phyloP scores from a whole-genome alignment of 352 stramenopile genomes.

The Globisporangium polare region DNA sequence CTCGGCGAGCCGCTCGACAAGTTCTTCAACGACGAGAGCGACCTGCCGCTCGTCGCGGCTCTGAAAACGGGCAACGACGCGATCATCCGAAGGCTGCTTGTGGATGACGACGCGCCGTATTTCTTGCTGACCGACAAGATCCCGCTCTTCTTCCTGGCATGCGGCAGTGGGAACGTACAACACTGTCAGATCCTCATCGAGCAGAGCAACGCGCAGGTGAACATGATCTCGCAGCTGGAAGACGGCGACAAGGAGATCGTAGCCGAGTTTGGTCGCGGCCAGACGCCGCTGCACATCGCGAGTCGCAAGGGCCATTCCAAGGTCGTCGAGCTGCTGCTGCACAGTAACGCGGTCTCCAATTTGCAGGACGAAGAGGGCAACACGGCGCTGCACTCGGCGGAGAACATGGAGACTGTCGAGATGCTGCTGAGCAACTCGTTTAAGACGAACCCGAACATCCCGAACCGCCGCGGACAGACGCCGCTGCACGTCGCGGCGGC shows the following conservation, averaged over 20 bases:
- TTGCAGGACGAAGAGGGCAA: slow-evolving; percentile 79
- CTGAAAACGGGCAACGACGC: slow-evolving; percentile 68
- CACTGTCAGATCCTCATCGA: slow-evolving; percentile 78
- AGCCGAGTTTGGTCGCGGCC: slow-evolving; percentile 54
- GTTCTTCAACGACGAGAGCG: slow-evolving; percentile 38
- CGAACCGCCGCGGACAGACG: slow-evolving; percentile 66
- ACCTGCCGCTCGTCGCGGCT: slow-evolving; percentile 67
- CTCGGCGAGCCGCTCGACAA: slow-evolving; percentile 47
- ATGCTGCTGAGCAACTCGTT: slow-evolving; percentile 55
- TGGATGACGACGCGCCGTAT: slow-evolving; percentile 62
- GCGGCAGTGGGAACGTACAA: slow-evolving; percentile 55
- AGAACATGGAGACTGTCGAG: slow-evolving; percentile 63
- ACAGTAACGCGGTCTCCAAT: slow-evolving; percentile 66
- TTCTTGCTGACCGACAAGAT: slow-evolving; percentile 79
- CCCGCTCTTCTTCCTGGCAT: slow-evolving; percentile 71
- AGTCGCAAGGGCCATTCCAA: slow-evolving; percentile 61
- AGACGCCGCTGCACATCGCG: slow-evolving; percentile 78
- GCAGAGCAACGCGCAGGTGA: slow-evolving; percentile 54
- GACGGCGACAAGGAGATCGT: slow-evolving; percentile 80
- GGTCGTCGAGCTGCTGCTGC: slow-evolving; percentile 61
- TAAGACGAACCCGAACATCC: slow-evolving; percentile 78
- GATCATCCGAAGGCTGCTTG: slow-evolving; percentile 70
- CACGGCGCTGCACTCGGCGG: slow-evolving; percentile 66
- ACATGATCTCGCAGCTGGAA: slow-evolving; percentile 72
- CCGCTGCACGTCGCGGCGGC: slow-evolving; percentile 70